Evolutionary conservation across 371 early-diverging fungal genomes (phyloP), one percentile per base, ranked within the genome.

Genomic region (Mortierella sp.): DNA sequence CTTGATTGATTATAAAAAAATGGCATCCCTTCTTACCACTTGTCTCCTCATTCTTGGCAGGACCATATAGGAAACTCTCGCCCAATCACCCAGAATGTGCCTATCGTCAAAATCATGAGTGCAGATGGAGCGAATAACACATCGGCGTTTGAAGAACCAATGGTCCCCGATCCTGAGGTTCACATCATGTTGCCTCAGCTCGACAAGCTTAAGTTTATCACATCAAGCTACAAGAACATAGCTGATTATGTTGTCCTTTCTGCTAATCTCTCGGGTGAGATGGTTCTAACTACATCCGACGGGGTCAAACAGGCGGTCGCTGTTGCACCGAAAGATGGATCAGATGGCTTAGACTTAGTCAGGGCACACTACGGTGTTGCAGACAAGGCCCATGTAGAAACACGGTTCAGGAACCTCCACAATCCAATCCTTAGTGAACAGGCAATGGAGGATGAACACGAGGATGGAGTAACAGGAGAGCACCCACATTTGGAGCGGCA

Each of bases 181-280:
- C 73, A 79, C 43, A 79, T 79, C 66, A 79, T 79, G 79, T 55
- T 72, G 18, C 79, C 79, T 7, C 73, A 64, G 2, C 66, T 77
- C 19, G 79, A 79, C 12, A 66, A 58, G 29, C 72, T 79, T 14
- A 61, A 63, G 4, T 58, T 72, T 56, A 55, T 79, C 21, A 30
- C 66, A 14, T 15, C 70, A 7, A 79, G 73, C 28, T 79, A 79
- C 60, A 79, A 69, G 44, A 66, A n/a, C 15, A 21, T 72, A 2
- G 61, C 72, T 0, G 73, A 79, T 16, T 72, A 69, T 29, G 58
- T 79, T 16, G 70, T 79, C 12, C 60, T 79, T 18, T 79, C 79
- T 12, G 72, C 70, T 18, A 79, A 79, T 48, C 59, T 79, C 1
- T 18, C 7, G 4, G 79, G 79, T 4, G 73, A 69, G 7, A 79